These are phyloP conservation scores for Trifolium fragiferum DNA, from an alignment of 306 rosid species.

Conservation along the genomic window DNA sequence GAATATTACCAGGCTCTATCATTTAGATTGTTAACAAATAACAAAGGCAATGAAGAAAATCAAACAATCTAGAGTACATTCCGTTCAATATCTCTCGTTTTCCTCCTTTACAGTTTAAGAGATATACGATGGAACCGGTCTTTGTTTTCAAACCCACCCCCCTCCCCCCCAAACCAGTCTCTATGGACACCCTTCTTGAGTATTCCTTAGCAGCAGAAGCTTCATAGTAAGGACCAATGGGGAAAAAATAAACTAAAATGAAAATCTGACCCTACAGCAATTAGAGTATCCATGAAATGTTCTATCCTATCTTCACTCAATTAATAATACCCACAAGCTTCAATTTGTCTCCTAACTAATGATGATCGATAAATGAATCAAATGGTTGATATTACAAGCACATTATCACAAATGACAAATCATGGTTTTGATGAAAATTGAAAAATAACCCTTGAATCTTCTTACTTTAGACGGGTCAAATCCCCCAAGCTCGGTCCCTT, in stretches of 20 bases:
- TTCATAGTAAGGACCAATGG: neutral
- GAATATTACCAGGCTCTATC: neutral
- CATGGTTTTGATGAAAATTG: neutral
- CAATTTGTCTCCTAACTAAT: neutral
- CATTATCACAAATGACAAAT: neutral
- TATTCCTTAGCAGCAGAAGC: neutral
- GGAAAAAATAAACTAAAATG: neutral
- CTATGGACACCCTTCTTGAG: neutral
- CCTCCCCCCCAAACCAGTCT: too few relatives aligned
- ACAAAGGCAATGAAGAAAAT: neutral
- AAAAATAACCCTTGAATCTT: neutral
- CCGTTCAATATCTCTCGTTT: too few relatives aligned
- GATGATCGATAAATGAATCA: neutral
- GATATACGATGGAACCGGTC: too few relatives aligned
- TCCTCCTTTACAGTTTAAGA: too few relatives aligned
- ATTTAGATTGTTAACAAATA: neutral
- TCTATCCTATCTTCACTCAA: neutral
- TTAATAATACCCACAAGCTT: neutral
- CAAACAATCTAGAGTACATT: neutral
- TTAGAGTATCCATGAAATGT: slow-evolving; percentile 7
- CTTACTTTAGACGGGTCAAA: neutral
- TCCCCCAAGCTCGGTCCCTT: neutral
- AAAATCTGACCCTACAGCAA: neutral
- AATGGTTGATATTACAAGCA: neutral
- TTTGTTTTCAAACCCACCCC: too few relatives aligned